Conservation (phyloP, 306 rosid genomes). For the Citrullus amarus region DNA sequence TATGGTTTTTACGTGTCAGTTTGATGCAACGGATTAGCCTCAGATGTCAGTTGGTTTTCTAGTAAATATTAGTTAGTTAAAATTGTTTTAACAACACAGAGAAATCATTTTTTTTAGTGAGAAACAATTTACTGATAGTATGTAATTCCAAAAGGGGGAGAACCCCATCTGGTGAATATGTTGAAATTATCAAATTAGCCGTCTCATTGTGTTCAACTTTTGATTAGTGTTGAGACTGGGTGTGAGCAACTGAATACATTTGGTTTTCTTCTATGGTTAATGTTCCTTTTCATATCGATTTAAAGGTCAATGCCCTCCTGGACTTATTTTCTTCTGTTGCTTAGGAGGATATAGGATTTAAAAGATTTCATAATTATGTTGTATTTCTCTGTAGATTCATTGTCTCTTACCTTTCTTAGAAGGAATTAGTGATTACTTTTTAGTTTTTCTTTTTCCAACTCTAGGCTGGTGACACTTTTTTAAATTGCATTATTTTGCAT, state of each 20-base stretch:
- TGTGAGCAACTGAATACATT: not conserved
- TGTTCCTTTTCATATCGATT: not conserved
- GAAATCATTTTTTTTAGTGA: no score
- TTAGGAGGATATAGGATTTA: not conserved
- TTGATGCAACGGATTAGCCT: not conserved
- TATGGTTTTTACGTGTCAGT: not conserved
- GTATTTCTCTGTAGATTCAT: not conserved
- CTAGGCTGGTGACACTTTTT: not conserved
- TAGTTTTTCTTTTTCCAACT: not conserved
- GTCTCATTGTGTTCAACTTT: not conserved
- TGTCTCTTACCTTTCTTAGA: not conserved
- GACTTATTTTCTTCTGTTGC: not conserved
- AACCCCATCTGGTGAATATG: no score
- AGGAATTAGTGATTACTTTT: not conserved
- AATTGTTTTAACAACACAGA: not conserved
- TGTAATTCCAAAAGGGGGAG: no score
- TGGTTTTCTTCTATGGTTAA: not conserved
- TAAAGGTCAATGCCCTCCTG: not conserved
- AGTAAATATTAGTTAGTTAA: not conserved
- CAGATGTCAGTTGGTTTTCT: not conserved
- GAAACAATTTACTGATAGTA: no score
- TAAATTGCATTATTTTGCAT: not conserved
- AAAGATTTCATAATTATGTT: not conserved
- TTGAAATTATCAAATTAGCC: not conserved
- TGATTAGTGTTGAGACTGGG: not conserved